Conservation (phyloP, 2,329 filamentous ascomycete genomes). For the Ciborinia camelliae region DNA sequence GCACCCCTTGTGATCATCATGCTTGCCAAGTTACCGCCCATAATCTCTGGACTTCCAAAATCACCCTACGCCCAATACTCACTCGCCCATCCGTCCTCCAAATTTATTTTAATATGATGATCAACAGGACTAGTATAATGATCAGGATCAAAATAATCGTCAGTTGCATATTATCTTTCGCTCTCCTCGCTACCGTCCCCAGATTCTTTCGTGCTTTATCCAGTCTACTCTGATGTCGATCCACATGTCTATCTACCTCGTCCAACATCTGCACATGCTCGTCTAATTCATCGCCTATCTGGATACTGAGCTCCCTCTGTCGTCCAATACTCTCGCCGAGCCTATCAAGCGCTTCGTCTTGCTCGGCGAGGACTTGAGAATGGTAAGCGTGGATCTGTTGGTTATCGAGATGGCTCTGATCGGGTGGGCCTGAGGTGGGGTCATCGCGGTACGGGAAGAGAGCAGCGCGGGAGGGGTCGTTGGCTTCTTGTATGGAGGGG, state of each 20-base stretch:
- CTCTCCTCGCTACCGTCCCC: conserved; percentile 67
- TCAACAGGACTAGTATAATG: conserved; percentile 62
- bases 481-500: conserved; percentile 41
- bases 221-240: conserved; percentile 74
- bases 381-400: conserved; percentile 86
- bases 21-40: not conserved
- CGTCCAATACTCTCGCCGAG: conserved; percentile 83
- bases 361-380: conserved; percentile 73
- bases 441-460: conserved; percentile 72
- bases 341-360: conserved; percentile 88
- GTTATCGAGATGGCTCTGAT: conserved; percentile 60
- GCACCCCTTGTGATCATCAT: not conserved
- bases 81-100: not conserved
- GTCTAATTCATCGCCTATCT: conserved; percentile 94
- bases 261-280: conserved; percentile 85
- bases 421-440: conserved; percentile 42
- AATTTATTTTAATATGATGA: conserved; percentile 58
- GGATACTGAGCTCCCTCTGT: conserved; percentile 88
- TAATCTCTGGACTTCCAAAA: not conserved
- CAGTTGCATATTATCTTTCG: conserved; percentile 81
- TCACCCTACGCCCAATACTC: not conserved
- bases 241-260: conserved; percentile 78
- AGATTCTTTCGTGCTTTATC: conserved; percentile 71
- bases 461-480: conserved; percentile 51
- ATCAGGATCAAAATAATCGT: conserved; percentile 68